Evolutionary conservation across 306 rosid genomes (phyloP), one percentile per base, ranked within the genome.

Genomic region (Lathyrus sativus): DNA sequence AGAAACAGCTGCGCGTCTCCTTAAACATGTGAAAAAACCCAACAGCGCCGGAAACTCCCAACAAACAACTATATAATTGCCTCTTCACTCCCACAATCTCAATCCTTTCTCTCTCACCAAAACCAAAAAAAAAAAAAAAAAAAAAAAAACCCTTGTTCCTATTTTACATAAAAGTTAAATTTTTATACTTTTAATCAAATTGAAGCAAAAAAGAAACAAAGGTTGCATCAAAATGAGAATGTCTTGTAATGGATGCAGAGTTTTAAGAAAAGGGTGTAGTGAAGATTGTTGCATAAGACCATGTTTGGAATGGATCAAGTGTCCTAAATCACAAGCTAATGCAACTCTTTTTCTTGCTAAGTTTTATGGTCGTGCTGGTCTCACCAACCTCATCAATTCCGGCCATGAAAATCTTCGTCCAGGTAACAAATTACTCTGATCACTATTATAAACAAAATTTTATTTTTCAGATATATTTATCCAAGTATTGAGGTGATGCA

Each of bases 291-390:
- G 85, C 53, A 93, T 93, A 46, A 75, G 97, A 11, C 99, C 99
- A 0, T 93, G 99, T 53, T 74, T 93, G 85, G 81, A 84, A 19
- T 93, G 99, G 99, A 88, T 93, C 73, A 85, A 93, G 58, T 82
- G 75, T 59, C 85, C 97, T 0, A 89, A 90, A 9, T 88, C 99
- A 8, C 99, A 93, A 31, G 96, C 95, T 2, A 88, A 93, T 80
- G 99, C 96, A 2, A 93, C 99, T 33, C 85, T 93, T 4, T 93
- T 93, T 45, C 96, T 93, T 2, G 97, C 99, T 19, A 93, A 93
- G 82, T 93, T 93, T 54, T 93, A 90, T 53, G 99, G 99, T 77
- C 99, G 99, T 3, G 99, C 97, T 10, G 99, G 99, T 1, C 99
- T 93, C 58, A 84, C 87, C 80, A 88, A 93, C 48, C 97, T 93